Conservation (phyloP, 2,329 filamentous ascomycete species). For the Leptographium procerum region DNA sequence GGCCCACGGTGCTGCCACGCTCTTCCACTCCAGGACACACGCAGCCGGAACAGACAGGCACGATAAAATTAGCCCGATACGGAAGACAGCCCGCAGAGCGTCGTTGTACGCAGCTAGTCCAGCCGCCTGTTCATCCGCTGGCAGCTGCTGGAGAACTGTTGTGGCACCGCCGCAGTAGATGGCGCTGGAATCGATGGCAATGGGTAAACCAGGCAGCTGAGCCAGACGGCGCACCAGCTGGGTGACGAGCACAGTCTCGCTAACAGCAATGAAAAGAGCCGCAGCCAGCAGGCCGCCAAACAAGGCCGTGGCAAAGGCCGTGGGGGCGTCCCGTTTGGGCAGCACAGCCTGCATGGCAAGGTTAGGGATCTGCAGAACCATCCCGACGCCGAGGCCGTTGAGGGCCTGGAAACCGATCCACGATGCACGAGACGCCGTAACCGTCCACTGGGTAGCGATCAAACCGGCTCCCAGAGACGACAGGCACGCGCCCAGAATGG, state of each 20-base stretch:
- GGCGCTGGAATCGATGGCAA: not conserved
- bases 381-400: constrained; percentile 23
- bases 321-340: constrained; percentile 19
- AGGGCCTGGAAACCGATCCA: constrained; percentile 27
- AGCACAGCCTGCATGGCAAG: constrained; percentile 25
- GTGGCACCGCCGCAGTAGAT: constrained; percentile 1
- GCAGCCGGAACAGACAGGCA: constrained; percentile 41
- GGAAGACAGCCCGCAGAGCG: constrained; percentile 44
- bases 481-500: constrained; percentile 11
- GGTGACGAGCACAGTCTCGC: constrained; percentile 27
- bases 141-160: not conserved
- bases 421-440: constrained; percentile 13
- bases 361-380: constrained; percentile 16
- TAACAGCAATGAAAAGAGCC: constrained; percentile 27
- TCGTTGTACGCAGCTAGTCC: constrained; percentile 41
- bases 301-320: constrained; percentile 25
- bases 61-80: constrained; percentile 42
- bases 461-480: constrained; percentile 6
- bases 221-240: constrained; percentile 22
- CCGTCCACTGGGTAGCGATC: not conserved
- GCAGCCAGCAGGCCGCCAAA: constrained; percentile 29
- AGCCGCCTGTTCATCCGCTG: constrained; percentile 6
- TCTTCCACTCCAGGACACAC: constrained; percentile 45
- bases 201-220: not conserved
- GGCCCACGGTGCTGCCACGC: constrained; percentile 12